phyloP scores from a whole-genome alignment of 176 grass and related monocot species.

The Zoysia pacifica region DNA sequence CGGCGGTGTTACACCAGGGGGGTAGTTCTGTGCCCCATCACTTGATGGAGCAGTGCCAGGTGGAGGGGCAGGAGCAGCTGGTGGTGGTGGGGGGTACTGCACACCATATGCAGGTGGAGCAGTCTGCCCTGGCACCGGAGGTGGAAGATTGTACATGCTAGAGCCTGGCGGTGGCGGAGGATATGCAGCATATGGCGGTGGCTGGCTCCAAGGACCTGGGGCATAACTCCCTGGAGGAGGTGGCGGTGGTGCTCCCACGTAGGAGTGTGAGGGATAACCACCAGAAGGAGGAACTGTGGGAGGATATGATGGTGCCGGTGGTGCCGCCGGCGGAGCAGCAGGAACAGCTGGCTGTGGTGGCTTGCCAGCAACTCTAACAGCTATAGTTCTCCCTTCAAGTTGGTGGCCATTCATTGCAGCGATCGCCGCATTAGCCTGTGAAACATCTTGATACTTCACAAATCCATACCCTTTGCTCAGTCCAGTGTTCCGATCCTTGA shows the following conservation, averaged over 20 bases:
- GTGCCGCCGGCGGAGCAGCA: slow-evolving; percentile 32
- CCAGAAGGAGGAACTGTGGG: slow-evolving; percentile 46
- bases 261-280: slow-evolving; percentile 71
- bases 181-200: slow-evolving; percentile 75
- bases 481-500: slow-evolving; percentile 82
- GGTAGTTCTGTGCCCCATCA: slow-evolving; percentile 55
- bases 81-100: slow-evolving; percentile 58
- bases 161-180: slow-evolving; percentile 66
- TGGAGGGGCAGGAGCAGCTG: slow-evolving; percentile 59
- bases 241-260: slow-evolving; percentile 68
- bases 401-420: slow-evolving; percentile 79
- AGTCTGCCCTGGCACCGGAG: slow-evolving; percentile 55
- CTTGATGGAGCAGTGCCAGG: slow-evolving; percentile 59
- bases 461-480: slow-evolving; percentile 95
- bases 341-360: slow-evolving; percentile 50
- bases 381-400: slow-evolving; percentile 83
- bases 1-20: slow-evolving; percentile 60
- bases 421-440: slow-evolving; percentile 84
- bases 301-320: slow-evolving; percentile 39
- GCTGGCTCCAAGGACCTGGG: slow-evolving; percentile 74
- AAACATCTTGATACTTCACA: slow-evolving; percentile 89
- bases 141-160: slow-evolving; percentile 57
- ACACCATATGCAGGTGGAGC: slow-evolving; percentile 52
- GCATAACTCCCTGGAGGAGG: slow-evolving; percentile 77
- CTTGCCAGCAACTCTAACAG: slow-evolving; percentile 89